phyloP scores from a whole-genome alignment of 495 filamentous ascomycete genomes.

The Talaromyces wortmannii region DNA sequence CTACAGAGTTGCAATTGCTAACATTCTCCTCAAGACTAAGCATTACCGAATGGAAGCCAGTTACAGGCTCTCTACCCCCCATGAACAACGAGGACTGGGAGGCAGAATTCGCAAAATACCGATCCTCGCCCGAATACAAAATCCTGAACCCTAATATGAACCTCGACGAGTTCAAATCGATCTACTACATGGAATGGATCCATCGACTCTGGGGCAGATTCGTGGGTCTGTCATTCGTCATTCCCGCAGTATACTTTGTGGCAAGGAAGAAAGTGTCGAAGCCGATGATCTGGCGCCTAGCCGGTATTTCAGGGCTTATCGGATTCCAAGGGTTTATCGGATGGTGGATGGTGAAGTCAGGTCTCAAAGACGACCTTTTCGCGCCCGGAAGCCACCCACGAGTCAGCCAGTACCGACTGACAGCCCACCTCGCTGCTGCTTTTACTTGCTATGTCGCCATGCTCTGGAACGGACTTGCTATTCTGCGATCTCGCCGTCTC shows the following conservation, averaged over 20 bases:
- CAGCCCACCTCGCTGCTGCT: slow-evolving; percentile 81
- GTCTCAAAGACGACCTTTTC: slow-evolving; percentile 90
- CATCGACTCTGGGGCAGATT: slow-evolving; percentile 94
- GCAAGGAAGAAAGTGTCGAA: slow-evolving; percentile 69
- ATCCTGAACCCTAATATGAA: slow-evolving; percentile 88
- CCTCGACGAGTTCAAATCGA: slow-evolving; percentile 89
- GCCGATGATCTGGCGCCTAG: slow-evolving; percentile 69
- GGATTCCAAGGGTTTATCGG: slow-evolving; percentile 93
- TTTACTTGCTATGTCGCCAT: slow-evolving; percentile 90
- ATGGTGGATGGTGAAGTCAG: slow-evolving; percentile 99
- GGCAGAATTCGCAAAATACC: slow-evolving; percentile 86
- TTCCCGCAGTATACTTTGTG: slow-evolving; percentile 85
- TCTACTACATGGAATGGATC: slow-evolving; percentile 99
- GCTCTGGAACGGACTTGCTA: slow-evolving; percentile 84
- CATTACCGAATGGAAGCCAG: slow-evolving; percentile 98
- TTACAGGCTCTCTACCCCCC: slow-evolving; percentile 89
- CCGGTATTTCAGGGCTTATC: slow-evolving; percentile 80
- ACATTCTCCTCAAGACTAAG: slow-evolving; percentile 62
- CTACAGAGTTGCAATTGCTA: slow-evolving; percentile 6
- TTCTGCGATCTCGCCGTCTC: slow-evolving; percentile 67
- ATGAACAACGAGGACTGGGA: slow-evolving; percentile 73
- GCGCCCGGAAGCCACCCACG: slow-evolving; percentile 83
- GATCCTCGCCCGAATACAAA: slow-evolving; percentile 82
- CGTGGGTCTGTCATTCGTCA: slow-evolving; percentile 80
- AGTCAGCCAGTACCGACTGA: slow-evolving; percentile 88